Evolutionary conservation across 148 eudicot species (phyloP), one percentile per base, ranked within the genome.

Genomic region (Gaultheria prostrata): DNA sequence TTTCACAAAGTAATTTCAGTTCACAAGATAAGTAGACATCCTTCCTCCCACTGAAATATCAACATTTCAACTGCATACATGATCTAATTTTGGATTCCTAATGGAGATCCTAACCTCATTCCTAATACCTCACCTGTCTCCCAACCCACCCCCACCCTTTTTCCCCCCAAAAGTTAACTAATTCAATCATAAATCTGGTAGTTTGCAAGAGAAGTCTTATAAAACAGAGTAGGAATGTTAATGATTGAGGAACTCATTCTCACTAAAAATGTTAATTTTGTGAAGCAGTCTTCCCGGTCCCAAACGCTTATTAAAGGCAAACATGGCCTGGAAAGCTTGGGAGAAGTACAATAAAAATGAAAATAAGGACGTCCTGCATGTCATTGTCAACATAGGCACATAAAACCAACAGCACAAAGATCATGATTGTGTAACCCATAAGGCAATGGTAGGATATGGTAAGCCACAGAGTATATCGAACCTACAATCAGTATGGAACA

Each of bases 101-200:
- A 71, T 6, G 76, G 48, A 71, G 8, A 70, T 71, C 76, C 45
- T 30, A 17, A 1, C 76, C 45, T 35, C 76, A 33, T 39, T 35
- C 76, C 5, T 35, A 71, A 14, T 71, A 9, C 76, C 76, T 61
- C 69, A 8, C 28, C 69, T 61, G 9, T 24, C 69, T 71, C n/a
- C 21, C 46, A 32, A 15, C 43, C 76, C 74, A 28, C 35, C 6
- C 20, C 0, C 74, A 14, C 43, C 46, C 9, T 35, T 15, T 48
- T 74, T 8, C 28, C 49, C 77, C 4, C 0, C 43, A 45, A 0
- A 74, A 74, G 13, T 0, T 35, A 74, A 45, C 30, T 46, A 21
- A 75, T 24, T 74, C 17, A 11, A 11, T 21, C 28, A 74, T 74
- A 75, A 75, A 75, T 46, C 78, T 75, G 49, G 78, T 45, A 75